Base-by-base conservation (phyloP, 2,329 filamentous ascomycete genomes). In the Dendrostoma leiphaemia region DNA sequence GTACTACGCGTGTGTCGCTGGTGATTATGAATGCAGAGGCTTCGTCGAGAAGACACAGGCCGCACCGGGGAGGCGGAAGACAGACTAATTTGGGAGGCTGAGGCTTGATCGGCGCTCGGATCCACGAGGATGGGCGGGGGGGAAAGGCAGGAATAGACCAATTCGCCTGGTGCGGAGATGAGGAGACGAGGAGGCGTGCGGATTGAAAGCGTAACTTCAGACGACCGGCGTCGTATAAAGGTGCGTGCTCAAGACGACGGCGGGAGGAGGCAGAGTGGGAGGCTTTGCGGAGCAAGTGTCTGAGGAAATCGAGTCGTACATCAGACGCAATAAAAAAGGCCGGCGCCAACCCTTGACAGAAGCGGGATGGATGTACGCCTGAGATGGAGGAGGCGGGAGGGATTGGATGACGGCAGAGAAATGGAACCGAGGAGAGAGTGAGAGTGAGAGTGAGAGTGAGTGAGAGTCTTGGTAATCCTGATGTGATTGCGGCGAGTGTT, bases 261-360 rank as follows among this genome's bases (percentile, higher is more conserved):
- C 28, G 48, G 43, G 24, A 34, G 19, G 37, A 52, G 31, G 37
- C 43, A 48, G 31, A 47, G 47, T 44, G 28, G 37, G 43, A 41
- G 47, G 49, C 38, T 34, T 41, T 48, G 54, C 45, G 49, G 49
- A 53, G 54, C 45, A 53, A 35, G 38, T 37, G 26, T 29, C 46
- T 38, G 17, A 26, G 38, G 45, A 45, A 45, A 54, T 51, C 51
- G 51, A 54, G 46, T 57, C 47, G 54, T 50, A 54, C 48, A 48
- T 53, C 53, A 53, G 48, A 56, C 49, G 49, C 38, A 37, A 44
- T 17, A 21, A 24, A n/a, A 43, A 51, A 56, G 48, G 29, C 48
- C 28, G 45, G 28, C n/a, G 35, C 41, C 9, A n/a, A 38, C 21
- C 21, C 47, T 38, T 35, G 35, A 17, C 17, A 49, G 24, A 23